Conservation (phyloP, 805 yeast species). For the Ogataea pini region DNA sequence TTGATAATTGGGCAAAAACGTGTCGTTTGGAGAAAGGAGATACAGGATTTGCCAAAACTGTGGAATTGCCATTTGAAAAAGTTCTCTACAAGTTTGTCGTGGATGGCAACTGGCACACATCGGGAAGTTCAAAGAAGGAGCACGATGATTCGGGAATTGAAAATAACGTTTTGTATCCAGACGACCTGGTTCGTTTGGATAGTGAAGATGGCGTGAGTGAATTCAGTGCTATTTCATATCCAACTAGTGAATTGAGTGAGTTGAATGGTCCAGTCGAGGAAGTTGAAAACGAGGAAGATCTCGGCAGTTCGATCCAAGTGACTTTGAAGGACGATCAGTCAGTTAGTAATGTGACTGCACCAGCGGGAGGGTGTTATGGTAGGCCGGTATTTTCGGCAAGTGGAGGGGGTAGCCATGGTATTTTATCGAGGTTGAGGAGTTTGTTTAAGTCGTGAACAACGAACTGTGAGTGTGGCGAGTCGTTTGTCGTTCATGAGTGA, state of each 20-base stretch:
- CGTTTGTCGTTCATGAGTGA: no score
- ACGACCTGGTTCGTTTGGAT: constrained; percentile 25
- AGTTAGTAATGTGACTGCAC: constrained; percentile 12
- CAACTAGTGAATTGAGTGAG: constrained; percentile 20
- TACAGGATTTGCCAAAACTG: constrained; percentile 42
- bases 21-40: constrained; percentile 43
- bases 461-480: no score
- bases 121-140: constrained; percentile 40
- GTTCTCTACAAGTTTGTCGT: constrained; percentile 58
- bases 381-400: constrained; percentile 2
- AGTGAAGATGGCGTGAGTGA: constrained; percentile 32
- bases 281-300: constrained; percentile 22
- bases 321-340: constrained; percentile 30
- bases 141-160: constrained; percentile 47
- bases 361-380: constrained; percentile 2
- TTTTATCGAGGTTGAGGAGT: constrained; percentile 27
- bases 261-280: constrained; percentile 11
- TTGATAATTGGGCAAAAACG: constrained; percentile 56
- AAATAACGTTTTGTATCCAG: constrained; percentile 50
- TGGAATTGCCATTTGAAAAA: constrained; percentile 42
- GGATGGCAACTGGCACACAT: constrained; percentile 55
- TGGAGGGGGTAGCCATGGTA: constrained; percentile 10
- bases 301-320: constrained; percentile 29
- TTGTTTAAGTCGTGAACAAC: constrained; percentile 20
- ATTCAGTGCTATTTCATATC: constrained; percentile 36